Base-by-base conservation (phyloP, 768 basidiomycete species). In the Hysterangium stoloniferum region DNA sequence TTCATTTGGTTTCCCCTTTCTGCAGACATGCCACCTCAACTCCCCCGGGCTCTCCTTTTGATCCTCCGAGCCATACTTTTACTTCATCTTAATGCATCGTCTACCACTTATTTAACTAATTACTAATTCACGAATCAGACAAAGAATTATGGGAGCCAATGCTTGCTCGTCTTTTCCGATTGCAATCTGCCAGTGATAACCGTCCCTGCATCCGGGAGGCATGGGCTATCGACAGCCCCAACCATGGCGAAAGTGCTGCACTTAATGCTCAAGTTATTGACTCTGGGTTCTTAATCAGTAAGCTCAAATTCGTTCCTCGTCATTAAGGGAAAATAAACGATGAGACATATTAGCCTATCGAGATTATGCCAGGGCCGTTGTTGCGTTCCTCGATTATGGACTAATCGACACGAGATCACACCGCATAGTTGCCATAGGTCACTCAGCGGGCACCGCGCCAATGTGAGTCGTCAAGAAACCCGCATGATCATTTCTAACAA, bases 111-210 rank as follows among this genome's bases (percentile, higher is more conserved):
- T n/a, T n/a, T n/a, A n/a, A n/a, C n/a, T n/a, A n/a, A n/a, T n/a
- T n/a, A n/a, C n/a, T n/a, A n/a, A n/a, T n/a, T n/a, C n/a, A n/a
- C n/a, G n/a, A n/a, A n/a, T 31, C 54, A 79, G 77, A 76, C 58
- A 78, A 79, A 54, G 76, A 79, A 55, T 71, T 73, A 55, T 79
- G 76, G 76, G 76, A 78, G 52, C 71, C 75, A 1, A 65, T 67
- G 3, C 68, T 79, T 15, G 55, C 68, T 32, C 56, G 56, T 0
- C 59, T 77, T 9, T 73, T 75, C 57, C 35, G 56, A 2, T 50
- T 61, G 4, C 66, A 69, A 31, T 31, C 31, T 5, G 38, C 27
- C 12, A 7, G 22, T 28, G 27, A 31, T 32, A 15, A 22, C 32
- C 17, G 25, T 6, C 19, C 33, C 33, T 33, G 58, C 13, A 57